phyloP scores from a whole-genome alignment of 495 filamentous ascomycete species.

The Lasiosphaeria miniovina region DNA sequence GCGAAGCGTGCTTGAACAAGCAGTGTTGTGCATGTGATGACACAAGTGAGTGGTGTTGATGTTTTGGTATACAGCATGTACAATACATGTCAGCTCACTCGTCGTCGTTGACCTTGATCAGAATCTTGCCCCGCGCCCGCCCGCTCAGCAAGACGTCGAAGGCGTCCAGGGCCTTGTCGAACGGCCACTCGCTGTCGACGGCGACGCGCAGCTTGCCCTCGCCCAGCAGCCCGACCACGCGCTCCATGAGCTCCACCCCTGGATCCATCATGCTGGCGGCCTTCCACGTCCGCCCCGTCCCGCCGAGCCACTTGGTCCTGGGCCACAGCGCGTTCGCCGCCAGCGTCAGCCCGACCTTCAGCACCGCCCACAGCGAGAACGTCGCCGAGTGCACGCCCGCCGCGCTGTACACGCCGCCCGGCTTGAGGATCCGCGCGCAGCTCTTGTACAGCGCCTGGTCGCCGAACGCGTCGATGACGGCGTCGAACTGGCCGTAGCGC shows the following conservation, averaged over 20 bases:
- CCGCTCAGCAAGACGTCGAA: constrained; percentile 27
- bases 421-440: constrained; percentile 29
- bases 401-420: constrained; percentile 32
- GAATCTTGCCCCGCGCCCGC: constrained; percentile 33
- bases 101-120: constrained; percentile 19
- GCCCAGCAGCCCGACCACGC: constrained; percentile 24
- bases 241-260: constrained; percentile 27
- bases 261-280: constrained; percentile 27
- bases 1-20: not conserved
- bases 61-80: not conserved
- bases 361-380: constrained; percentile 22
- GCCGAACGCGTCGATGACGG: constrained; percentile 34
- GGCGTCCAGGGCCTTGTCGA: constrained; percentile 31
- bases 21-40: not conserved
- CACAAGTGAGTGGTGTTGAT: not conserved
- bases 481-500: constrained; percentile 26
- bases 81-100: not conserved
- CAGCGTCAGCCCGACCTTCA: constrained; percentile 25
- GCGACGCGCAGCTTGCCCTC: constrained; percentile 31
- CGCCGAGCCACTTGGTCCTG: constrained; percentile 26
- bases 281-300: constrained; percentile 30
- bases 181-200: constrained; percentile 28
- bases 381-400: constrained; percentile 24
- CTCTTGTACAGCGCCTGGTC: constrained; percentile 31
- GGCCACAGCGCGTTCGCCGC: constrained; percentile 31